These are phyloP conservation scores for Clarireedia monteithiana DNA, from an alignment of 2,329 filamentous ascomycete species.

Conservation along the genomic window DNA sequence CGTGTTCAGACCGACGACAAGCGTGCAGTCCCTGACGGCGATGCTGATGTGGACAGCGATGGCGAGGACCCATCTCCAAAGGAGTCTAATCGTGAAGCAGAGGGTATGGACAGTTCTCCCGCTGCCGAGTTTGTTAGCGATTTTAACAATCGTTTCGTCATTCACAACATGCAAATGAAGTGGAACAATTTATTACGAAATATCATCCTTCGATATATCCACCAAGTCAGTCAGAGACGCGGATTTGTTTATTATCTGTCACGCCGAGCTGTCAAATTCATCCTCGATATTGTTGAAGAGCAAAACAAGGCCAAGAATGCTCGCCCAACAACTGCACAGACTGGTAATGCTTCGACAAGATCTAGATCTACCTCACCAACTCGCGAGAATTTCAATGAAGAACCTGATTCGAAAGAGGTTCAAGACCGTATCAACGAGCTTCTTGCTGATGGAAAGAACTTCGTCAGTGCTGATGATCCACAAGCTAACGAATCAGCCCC, in stretches of 20 bases:
- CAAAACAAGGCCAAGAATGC: slow-evolving; percentile 54
- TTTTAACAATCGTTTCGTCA: slow-evolving; percentile 96
- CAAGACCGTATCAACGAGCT: slow-evolving; percentile 83
- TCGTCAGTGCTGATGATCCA: slow-evolving; percentile 61
- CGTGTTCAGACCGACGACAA: slow-evolving; percentile 24
- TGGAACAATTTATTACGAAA: slow-evolving; percentile 97
- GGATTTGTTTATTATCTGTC: slow-evolving; percentile 99
- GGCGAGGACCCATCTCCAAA: slow-evolving; percentile 18
- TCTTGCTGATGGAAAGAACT: slow-evolving; percentile 74
- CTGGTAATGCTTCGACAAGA: slow-evolving; percentile 17
- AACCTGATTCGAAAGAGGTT: slow-evolving; percentile 49
- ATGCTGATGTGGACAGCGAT: slow-evolving; percentile 34
- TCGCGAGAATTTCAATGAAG: slow-evolving; percentile 12
- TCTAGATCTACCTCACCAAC: slow-evolving; percentile 17
- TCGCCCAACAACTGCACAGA: slow-evolving; percentile 28
- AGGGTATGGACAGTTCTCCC: slow-evolving; percentile 52
- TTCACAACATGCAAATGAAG: slow-evolving; percentile 95
- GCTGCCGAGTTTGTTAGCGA: slow-evolving; percentile 82
- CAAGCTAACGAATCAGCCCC: slow-evolving; percentile 30
- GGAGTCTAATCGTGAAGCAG: slow-evolving; percentile 35
- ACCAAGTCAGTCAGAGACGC: slow-evolving; percentile 90
- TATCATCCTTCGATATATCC: slow-evolving; percentile 93
- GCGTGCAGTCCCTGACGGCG: slow-evolving; percentile 21
- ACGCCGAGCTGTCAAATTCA: slow-evolving; percentile 91
- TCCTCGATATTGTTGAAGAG: slow-evolving; percentile 93